A percentile compares a stretch with the other conserved stretches of the same genome.
Evolutionary conservation across 148 eudicot species (phyloP).

Genomic region (Heliamphora exappendiculata): DNA sequence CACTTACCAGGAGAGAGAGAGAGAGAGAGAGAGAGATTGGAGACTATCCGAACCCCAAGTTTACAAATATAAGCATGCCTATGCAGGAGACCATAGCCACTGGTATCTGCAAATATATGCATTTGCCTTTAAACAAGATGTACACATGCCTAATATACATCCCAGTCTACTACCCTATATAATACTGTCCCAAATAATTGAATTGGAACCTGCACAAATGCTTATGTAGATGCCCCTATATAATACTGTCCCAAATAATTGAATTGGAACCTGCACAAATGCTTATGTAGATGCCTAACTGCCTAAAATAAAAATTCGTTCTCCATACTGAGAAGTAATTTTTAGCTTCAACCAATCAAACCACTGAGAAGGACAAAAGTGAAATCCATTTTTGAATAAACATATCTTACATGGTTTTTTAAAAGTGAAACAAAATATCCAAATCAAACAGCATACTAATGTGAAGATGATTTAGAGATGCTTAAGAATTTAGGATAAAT

Average conservation of each 20-base stretch:
- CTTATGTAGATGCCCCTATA: neutral
- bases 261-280: neutral
- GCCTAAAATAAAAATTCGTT: constrained; percentile 5
- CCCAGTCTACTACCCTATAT: neutral
- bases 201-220: neutral
- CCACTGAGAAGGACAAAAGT: neutral
- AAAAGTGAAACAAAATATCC: neutral
- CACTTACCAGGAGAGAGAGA: neutral
- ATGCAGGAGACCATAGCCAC: neutral
- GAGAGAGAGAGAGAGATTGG: neutral
- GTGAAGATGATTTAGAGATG: neutral
- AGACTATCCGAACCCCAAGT: neutral
- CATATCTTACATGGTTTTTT: neutral
- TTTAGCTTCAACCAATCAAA: neutral
- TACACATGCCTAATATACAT: neutral
- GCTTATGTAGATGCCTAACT: constrained; percentile 3
- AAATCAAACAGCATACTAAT: neutral
- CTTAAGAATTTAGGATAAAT: too few relatives aligned
- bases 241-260: neutral
- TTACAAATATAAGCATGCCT: neutral
- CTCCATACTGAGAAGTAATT: neutral
- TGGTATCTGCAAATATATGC: neutral
- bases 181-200: neutral
- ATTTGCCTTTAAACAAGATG: neutral
- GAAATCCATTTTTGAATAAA: neutral